Evolutionary conservation across 2,329 filamentous ascomycete genomes (phyloP), one percentile per base, ranked within the genome.

Genomic region (Aspergillus viridinutans): DNA sequence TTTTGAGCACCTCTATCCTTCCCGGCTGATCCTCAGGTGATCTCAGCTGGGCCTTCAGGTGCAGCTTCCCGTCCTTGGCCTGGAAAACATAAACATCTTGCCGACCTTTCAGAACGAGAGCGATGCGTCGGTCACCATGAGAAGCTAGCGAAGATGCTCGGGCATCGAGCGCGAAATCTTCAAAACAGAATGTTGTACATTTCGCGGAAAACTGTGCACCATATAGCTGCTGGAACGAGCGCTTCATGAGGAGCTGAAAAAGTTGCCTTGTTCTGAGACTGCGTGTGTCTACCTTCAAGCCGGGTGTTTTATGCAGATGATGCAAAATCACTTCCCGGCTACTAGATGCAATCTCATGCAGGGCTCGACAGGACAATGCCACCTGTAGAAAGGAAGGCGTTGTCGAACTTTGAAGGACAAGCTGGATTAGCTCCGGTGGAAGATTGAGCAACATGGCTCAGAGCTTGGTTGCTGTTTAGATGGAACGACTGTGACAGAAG

Each of bases 401-500:
- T 3, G 67, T 69, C 51, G 67, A 69, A 45, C 67, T 60, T 38
- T 66, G 60, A 26, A 78, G 61, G 48, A 78, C 61, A 35, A 72
- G 68, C 57, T 74, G 71, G 25, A 78, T 66, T 35, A 78, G 61
- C 63, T 78, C 74, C 25, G 66, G 57, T 7, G 76, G 75, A n/a
- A 78, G 66, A 35, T 68, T 51, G 14, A 73, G 63, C 17, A 76
- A 57, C 71, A 72, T 71, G 51, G 35, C 55, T 43, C 14, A 23
- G 8, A 12, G 43, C 43, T 9, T 38, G n/a, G 38, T 3, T 10
- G 47, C 10, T n/a, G 28, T 42, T 53, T 49, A 26, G 25, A 20
- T 43, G 53, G 49, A 55, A 61, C 51, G 57, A 54, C 25, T 43
- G 49, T 49, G 32, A 50, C n/a, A 25, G 14, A 48, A 35, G 48